These are phyloP conservation scores for Kewa caespitosa DNA, from an alignment of 179 eudicot species.

Conservation along the genomic window DNA sequence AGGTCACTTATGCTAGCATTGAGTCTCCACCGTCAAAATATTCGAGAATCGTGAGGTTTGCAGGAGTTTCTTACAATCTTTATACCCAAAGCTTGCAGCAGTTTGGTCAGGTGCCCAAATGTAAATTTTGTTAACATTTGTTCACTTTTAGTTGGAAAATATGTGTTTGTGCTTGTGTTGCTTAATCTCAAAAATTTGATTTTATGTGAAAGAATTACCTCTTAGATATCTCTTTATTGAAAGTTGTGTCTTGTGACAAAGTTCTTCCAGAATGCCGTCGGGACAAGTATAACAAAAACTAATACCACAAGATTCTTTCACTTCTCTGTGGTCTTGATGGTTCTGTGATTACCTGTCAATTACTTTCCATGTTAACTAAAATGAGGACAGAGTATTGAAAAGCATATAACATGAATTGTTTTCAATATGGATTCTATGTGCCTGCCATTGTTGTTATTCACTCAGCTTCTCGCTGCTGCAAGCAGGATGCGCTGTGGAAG, in stretches of 20 bases:
- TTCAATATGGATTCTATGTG: neutral
- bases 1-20: conserved; percentile 40
- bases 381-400: neutral
- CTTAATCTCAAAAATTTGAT: neutral
- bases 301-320: neutral
- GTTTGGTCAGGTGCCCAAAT: conserved; percentile 48
- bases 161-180: neutral
- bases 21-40: conserved; percentile 29
- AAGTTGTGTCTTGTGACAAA: neutral
- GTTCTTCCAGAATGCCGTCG: neutral
- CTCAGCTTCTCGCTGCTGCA: neutral
- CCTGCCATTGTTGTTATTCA: neutral
- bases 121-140: neutral
- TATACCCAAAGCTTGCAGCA: conserved; percentile 41
- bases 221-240: neutral
- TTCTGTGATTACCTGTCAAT: neutral
- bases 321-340: neutral
- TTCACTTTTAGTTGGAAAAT: neutral
- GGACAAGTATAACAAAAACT: neutral
- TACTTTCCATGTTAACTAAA: neutral
- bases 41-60: conserved; percentile 39
- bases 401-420: neutral
- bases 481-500: conserved; percentile 41
- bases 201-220: neutral
- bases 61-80: conserved; percentile 46